A percentile compares a stretch with the other conserved stretches of the same genome.
Evolutionary conservation across 1,284 basidiomycete genomes (phyloP).

Genomic region (Inonotus obliquus): DNA sequence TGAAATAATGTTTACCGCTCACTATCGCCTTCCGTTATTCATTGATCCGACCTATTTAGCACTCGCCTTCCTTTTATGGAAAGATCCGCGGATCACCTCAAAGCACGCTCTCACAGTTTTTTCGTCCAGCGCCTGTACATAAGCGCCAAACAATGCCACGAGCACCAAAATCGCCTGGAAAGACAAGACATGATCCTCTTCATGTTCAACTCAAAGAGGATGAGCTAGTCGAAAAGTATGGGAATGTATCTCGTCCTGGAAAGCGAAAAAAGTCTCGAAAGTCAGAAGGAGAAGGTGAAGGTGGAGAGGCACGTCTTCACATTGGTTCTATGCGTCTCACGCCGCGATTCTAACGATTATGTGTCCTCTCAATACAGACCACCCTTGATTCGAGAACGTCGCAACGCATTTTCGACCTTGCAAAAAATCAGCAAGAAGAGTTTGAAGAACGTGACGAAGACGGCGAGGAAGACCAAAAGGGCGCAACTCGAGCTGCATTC

Average conservation of each 20-base stretch:
- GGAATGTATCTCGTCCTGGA: conserved; percentile 67
- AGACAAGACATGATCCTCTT: conserved; percentile 79
- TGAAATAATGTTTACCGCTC: background rate
- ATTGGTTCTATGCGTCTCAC: background rate
- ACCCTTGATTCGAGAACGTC: conserved; percentile 86
- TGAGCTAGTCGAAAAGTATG: conserved; percentile 70
- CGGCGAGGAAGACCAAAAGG: conserved; percentile 36
- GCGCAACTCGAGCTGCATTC: conserved; percentile 25
- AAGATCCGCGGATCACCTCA: background rate
- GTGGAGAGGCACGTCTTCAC: conserved; percentile 45
- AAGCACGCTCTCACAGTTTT: background rate
- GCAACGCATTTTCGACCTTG: conserved; percentile 87
- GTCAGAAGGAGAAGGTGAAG: conserved; percentile 45
- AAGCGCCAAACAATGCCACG: conserved; percentile 51
- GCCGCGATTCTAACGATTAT: background rate
- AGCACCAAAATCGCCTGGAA: conserved; percentile 44
- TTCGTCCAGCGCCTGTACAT: background rate
- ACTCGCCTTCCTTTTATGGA: too few relatives aligned
- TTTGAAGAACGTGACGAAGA: conserved; percentile 52
- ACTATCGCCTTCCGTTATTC: background rate
- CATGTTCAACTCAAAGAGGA: conserved; percentile 78
- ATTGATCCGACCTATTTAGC: background rate
- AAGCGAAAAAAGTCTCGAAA: conserved; percentile 60
- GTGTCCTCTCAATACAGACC: conserved; percentile 39
- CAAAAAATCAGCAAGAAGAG: conserved; percentile 92